Conservation (phyloP, 129 eudicot species). For the Heracleum sosnowskyi region DNA sequence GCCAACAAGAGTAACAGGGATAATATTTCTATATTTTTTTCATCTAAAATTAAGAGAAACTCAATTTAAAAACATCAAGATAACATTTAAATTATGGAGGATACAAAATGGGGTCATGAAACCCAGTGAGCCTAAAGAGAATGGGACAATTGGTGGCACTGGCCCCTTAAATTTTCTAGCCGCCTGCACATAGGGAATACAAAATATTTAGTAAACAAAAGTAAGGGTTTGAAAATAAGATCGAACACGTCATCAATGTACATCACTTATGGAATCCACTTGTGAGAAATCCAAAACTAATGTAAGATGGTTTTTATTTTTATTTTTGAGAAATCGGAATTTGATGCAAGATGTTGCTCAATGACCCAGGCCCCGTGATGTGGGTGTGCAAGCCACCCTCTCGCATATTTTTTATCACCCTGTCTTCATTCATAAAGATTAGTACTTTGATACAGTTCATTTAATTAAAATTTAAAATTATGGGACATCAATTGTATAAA, state of each 20-base stretch:
- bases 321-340: too few species aligned
- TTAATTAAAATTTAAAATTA: too few species aligned
- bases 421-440: too few species aligned
- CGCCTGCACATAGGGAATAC: conserved; percentile 51
- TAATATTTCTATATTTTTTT: neutral
- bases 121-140: conserved; percentile 96
- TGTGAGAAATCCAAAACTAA: neutral
- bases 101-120: conserved; percentile 98
- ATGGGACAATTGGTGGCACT: conserved; percentile 93
- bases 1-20: neutral
- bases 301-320: neutral
- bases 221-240: neutral
- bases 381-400: too few species aligned
- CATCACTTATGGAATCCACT: neutral
- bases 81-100: conserved; percentile 33
- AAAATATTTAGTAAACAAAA: neutral
- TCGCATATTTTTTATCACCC: too few species aligned
- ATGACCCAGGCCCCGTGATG: neutral
- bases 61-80: neutral
- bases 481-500: too few species aligned
- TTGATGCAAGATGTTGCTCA: neutral
- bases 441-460: too few species aligned
- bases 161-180: conserved; percentile 98
- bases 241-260: neutral
- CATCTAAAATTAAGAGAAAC: neutral